Percentiles rank a stretch among this genome's conserved stretches.
These are phyloP conservation scores for Pythium phragmiticola DNA, from an alignment of 352 stramenopile species.

Conservation along the genomic window DNA sequence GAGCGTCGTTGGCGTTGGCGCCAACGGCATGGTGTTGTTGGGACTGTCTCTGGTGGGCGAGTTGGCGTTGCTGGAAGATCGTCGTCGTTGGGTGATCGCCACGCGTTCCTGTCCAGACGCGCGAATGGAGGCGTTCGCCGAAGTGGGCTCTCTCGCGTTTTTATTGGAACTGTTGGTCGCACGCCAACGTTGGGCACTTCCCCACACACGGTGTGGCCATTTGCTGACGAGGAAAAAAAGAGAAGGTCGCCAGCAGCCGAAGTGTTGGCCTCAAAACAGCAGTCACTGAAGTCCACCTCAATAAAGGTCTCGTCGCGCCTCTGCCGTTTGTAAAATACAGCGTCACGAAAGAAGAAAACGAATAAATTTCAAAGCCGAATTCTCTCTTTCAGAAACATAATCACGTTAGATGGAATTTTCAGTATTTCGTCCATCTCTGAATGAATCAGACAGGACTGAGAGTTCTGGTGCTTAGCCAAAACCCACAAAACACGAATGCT, in stretches of 20 bases:
- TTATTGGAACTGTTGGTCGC: neutral
- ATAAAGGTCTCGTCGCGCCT: conserved; percentile 3
- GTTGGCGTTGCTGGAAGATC: conserved; percentile 11
- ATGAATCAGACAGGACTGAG: too few relatives aligned
- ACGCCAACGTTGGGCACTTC: neutral
- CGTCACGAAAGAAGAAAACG: neutral
- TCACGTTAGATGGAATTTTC: too few relatives aligned
- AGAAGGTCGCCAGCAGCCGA: conserved; percentile 1
- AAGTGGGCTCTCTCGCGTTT: neutral
- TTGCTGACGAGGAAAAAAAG: conserved; percentile 12
- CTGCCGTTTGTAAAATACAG: neutral
- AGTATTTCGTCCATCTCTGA: too few relatives aligned
- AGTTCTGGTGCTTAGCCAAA: too few relatives aligned
- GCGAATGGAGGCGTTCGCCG: neutral
- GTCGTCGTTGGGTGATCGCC: conserved; percentile 1
- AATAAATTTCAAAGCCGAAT: neutral
- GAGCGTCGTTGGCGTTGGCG: conserved; percentile 10
- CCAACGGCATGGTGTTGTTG: conserved; percentile 16
- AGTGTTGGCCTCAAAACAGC: conserved; percentile 5
- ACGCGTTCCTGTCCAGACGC: neutral
- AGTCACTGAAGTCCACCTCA: neutral
- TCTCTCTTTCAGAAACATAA: neutral
- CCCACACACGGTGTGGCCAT: conserved; percentile 3
- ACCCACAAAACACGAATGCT: too few relatives aligned
- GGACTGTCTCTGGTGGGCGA: neutral